These are phyloP conservation scores for Ganoderma multipileum DNA, from an alignment of 1,284 basidiomycete species.

Conservation along the genomic window DNA sequence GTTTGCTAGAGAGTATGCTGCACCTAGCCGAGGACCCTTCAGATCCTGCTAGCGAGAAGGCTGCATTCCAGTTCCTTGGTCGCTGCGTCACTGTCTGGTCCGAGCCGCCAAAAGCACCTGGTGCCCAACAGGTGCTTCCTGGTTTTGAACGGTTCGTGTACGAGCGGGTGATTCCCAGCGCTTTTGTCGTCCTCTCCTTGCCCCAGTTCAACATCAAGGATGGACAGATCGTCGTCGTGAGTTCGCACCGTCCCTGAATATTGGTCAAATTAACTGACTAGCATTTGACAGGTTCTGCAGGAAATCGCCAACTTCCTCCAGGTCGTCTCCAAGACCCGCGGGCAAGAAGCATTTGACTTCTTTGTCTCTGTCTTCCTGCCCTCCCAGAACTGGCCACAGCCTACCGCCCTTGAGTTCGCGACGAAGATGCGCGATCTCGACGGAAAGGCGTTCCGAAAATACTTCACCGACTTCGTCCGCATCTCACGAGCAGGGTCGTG, in stretches of 20 bases:
- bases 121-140: slow-evolving; percentile 67
- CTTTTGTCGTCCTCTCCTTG: slow-evolving; percentile 84
- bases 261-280: slow-evolving; percentile 1
- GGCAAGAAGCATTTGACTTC: slow-evolving; percentile 86
- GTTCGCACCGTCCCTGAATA: slow-evolving; percentile 38
- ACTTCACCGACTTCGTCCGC: slow-evolving; percentile 86
- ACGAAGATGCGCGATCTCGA: slow-evolving; percentile 82
- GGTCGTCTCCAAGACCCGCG: slow-evolving; percentile 78
- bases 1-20: slow-evolving; percentile 77
- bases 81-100: slow-evolving; percentile 87
- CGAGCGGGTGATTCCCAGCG: slow-evolving; percentile 83
- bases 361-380: slow-evolving; percentile 86
- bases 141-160: slow-evolving; percentile 97
- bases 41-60: slow-evolving; percentile 80
- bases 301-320: slow-evolving; percentile 91
- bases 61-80: slow-evolving; percentile 84
- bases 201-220: slow-evolving; percentile 89
- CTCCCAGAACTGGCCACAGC: slow-evolving; percentile 85
- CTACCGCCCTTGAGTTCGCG: slow-evolving; percentile 82
- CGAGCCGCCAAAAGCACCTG: slow-evolving; percentile 51
- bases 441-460: slow-evolving; percentile 86
- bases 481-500: slow-evolving; percentile 67
- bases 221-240: slow-evolving; percentile 83
- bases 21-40: slow-evolving; percentile 78
- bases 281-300: slow-evolving; percentile 72